A percentile compares a stretch with the other conserved stretches of the same genome.
These are phyloP conservation scores for Lithospermum erythrorhizon DNA, from an alignment of 257 asterid genomes.

Conservation along the genomic window DNA sequence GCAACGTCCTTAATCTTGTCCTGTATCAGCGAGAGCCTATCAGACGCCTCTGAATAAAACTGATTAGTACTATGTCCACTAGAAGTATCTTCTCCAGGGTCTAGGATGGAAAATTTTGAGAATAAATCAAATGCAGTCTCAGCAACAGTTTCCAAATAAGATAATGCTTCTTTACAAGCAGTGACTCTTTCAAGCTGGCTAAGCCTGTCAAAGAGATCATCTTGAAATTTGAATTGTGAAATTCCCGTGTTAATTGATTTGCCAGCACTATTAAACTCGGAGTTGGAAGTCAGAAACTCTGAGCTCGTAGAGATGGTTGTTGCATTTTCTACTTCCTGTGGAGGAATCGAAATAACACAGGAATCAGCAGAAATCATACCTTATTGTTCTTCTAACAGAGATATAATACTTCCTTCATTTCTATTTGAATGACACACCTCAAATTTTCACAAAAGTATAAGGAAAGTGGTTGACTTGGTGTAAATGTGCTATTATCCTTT, in stretches of 20 bases:
- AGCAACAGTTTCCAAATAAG: constrained; percentile 2
- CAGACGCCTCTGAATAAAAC: constrained; percentile 3
- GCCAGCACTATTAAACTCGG: not conserved
- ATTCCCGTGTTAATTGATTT: not conserved
- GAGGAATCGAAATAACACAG: not conserved
- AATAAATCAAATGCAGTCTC: constrained; percentile 3
- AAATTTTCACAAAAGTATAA: too few species aligned
- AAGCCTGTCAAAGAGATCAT: not conserved
- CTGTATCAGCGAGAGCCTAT: not conserved
- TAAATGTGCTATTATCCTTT: too few species aligned
- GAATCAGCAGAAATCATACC: not conserved
- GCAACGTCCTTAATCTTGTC: constrained; percentile 9
- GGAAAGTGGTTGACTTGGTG: too few species aligned
- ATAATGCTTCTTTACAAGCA: constrained; percentile 7
- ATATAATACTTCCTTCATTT: not conserved
- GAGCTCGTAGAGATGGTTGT: not conserved
- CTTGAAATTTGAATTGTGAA: not conserved
- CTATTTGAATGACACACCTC: not conserved
- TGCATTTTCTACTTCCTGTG: not conserved
- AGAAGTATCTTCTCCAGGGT: not conserved
- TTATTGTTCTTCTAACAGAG: not conserved
- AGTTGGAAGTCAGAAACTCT: not conserved
- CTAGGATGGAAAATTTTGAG: constrained; percentile 1
- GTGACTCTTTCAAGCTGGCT: not conserved
- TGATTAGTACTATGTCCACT: not conserved